Evolutionary conservation across 2,329 filamentous ascomycete genomes (phyloP), one percentile per base, ranked within the genome.

Genomic region (Septoria petroselini): DNA sequence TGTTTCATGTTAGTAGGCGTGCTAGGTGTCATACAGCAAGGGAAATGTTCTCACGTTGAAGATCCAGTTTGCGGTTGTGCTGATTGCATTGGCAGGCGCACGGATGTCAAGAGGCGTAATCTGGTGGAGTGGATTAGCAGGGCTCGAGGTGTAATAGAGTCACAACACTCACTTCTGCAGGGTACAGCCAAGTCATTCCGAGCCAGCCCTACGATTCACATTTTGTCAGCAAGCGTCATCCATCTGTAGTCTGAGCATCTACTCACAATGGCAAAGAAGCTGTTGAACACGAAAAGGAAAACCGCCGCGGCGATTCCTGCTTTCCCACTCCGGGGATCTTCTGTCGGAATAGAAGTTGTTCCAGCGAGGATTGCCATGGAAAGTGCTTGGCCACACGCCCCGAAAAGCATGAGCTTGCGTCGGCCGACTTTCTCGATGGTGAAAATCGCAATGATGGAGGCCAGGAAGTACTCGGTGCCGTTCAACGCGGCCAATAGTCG

Each of bases 381-480:
- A 4, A 43, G 17, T 5, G 53, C 50, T 49, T 60, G 58, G 15
- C 61, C 60, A 18, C 43, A 43, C 2, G 81, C 80, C 46, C 85
- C 85, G 54, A 87, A 80, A 12, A 89, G 70, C 83, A 90, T 88
- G 54, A 89, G 76, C 62, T 80, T 79, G 11, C 86, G 78, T 19
- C 86, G 71, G 14, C 75, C 75, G 42, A 76, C 68, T 30, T 49
- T 37, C 55, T 78, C 75, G 52, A 78, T 73, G 6, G 73, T 73
- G 55, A 76, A 76, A 33, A 79, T 71, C 2, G 76, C 72, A 18
- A 79, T 62, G 62, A 71, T 72, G 2, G 75, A 78, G 2, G 65
- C 65, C 27, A 77, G 46, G 57, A 79, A 79, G 60, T 79, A 79
- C 52, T 78, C 75, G 0, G 76, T 78, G 17, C 76, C 76, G 54